Evolutionary conservation across 2,329 filamentous ascomycete genomes (phyloP).

Genomic region (Thermothelomyces thermophilus): DNA sequence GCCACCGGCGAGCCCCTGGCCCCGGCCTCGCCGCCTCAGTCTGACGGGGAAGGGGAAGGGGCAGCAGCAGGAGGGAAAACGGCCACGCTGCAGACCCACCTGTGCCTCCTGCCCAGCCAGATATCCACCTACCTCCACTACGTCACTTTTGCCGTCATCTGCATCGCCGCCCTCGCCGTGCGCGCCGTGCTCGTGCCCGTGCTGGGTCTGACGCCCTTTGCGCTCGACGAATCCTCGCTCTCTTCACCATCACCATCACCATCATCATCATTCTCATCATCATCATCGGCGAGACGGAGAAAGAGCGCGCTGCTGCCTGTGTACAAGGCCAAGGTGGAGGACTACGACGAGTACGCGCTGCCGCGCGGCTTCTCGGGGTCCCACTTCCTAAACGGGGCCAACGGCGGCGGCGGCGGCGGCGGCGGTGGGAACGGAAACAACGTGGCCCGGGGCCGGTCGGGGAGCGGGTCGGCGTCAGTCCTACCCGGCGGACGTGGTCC

Average conservation of each 20-base stretch:
- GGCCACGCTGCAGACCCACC: conserved; percentile 73
- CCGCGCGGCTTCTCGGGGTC: conserved; percentile 18
- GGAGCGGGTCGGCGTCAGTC: neutral
- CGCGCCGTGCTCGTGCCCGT: conserved; percentile 53
- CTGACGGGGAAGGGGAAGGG: neutral
- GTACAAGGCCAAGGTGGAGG: conserved; percentile 50
- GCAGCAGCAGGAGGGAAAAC: too few relatives aligned
- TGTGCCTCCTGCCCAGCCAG: conserved; percentile 87
- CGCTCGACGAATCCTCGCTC: conserved; percentile 34
- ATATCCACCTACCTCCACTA: conserved; percentile 79
- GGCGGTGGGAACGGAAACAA: too few relatives aligned
- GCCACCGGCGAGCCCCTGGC: conserved; percentile 42
- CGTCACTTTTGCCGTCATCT: conserved; percentile 52
- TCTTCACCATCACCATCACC: too few relatives aligned
- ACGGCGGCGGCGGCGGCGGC: neutral
- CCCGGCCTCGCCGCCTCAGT: conserved; percentile 34
- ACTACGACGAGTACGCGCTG: conserved; percentile 33
- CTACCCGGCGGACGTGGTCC: neutral
- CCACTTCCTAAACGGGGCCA: too few relatives aligned
- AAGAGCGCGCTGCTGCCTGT: conserved; percentile 35
- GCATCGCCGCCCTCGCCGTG: conserved; percentile 43
- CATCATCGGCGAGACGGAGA: neutral
- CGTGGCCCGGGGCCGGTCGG: too few relatives aligned
- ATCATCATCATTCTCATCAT: rapidly evolving
- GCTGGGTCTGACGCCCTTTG: conserved; percentile 47